Conservation (phyloP, 768 basidiomycete genomes). For the Suillus bovinus region DNA sequence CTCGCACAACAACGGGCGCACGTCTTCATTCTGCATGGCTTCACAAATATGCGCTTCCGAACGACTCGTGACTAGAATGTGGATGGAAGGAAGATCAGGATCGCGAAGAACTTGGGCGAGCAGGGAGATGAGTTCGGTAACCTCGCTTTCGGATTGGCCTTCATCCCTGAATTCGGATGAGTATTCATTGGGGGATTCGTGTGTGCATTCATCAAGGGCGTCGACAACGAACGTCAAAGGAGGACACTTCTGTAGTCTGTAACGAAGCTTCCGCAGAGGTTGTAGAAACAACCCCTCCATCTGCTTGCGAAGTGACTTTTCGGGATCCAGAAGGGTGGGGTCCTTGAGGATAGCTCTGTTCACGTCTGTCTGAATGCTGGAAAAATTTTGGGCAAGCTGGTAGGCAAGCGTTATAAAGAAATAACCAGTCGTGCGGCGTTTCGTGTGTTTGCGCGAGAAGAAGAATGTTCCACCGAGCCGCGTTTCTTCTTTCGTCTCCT, state of each 20-base stretch:
- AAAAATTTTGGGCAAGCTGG: neutral
- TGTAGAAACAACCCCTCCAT: neutral
- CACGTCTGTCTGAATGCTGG: neutral
- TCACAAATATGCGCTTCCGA: neutral
- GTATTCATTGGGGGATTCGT: neutral
- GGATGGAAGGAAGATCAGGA: neutral
- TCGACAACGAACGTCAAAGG: neutral
- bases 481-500: neutral
- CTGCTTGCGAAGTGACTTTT: neutral
- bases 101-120: neutral
- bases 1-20: neutral
- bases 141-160: neutral
- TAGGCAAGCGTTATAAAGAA: neutral
- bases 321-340: neutral
- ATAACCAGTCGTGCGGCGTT: neutral
- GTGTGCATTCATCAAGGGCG: constrained; percentile 1
- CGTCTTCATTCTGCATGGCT: neutral
- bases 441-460: neutral
- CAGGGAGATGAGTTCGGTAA: neutral
- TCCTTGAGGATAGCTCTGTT: neutral
- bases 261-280: neutral
- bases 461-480: neutral
- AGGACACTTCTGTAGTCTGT: neutral
- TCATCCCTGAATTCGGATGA: neutral
- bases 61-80: neutral